Conservation (phyloP, 148 eudicot genomes). For the Gaultheria prostrata region DNA sequence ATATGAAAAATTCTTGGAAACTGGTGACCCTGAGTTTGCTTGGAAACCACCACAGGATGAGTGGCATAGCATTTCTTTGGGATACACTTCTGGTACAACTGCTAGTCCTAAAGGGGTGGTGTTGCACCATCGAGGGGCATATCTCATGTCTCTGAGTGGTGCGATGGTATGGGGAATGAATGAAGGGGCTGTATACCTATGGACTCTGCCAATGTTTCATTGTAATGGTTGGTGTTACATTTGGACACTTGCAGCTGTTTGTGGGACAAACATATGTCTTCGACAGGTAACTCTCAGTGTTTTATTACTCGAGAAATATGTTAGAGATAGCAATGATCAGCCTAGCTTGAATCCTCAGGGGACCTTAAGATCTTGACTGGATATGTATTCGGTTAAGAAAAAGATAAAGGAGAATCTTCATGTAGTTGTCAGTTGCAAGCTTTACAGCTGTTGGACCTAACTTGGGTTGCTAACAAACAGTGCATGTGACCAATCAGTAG, state of each 20-base stretch:
- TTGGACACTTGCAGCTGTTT: conserved; percentile 92
- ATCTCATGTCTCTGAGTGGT: conserved; percentile 74
- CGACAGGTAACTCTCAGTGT: conserved; percentile 58
- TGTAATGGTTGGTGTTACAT: conserved; percentile 98
- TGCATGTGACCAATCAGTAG: neutral
- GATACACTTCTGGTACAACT: conserved; percentile 96
- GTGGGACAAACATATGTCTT: conserved; percentile 92
- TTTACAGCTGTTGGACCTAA: neutral
- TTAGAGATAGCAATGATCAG: neutral
- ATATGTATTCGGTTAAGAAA: neutral
- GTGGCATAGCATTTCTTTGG: conserved; percentile 91
- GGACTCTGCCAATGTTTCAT: conserved; percentile 98
- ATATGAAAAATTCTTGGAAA: conserved; percentile 74
- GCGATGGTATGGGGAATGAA: conserved; percentile 72
- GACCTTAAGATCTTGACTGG: neutral
- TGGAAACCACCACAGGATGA: conserved; percentile 96
- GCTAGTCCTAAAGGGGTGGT: conserved; percentile 99
- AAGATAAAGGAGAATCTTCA: neutral
- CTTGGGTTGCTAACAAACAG: neutral
- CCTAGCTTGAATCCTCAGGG: neutral
- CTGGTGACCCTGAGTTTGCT: conserved; percentile 72
- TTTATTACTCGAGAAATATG: neutral
- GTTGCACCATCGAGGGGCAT: conserved; percentile 88
- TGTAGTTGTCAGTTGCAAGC: neutral
- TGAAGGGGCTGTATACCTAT: conserved; percentile 83